Conservation (phyloP, 1,139 yeast genomes). For the Magnusiomyces paraingens region DNA sequence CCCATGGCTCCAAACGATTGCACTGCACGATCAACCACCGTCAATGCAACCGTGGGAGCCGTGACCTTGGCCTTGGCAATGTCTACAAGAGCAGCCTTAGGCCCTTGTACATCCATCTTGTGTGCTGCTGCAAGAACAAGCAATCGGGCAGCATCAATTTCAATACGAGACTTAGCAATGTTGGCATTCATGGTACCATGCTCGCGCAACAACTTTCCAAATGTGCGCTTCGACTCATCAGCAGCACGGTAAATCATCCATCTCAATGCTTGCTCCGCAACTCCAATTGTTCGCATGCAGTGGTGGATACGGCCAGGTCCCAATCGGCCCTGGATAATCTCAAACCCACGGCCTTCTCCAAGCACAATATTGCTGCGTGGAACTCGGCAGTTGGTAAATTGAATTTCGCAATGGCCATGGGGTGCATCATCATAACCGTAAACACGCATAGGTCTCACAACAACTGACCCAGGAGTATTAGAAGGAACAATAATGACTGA, state of each 20-base stretch:
- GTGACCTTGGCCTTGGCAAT: constrained; percentile 66
- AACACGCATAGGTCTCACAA: constrained; percentile 51
- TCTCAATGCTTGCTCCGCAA: constrained; percentile 54
- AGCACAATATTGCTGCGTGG: constrained; percentile 40
- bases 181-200: constrained; percentile 49
- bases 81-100: constrained; percentile 52
- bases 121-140: constrained; percentile 62
- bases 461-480: constrained; percentile 47
- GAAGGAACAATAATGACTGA: constrained; percentile 55
- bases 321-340: constrained; percentile 60
- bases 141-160: constrained; percentile 51
- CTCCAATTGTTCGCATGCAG: constrained; percentile 65
- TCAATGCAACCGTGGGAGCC: constrained; percentile 52
- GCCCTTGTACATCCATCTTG: constrained; percentile 50
- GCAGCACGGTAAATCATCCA: constrained; percentile 52
- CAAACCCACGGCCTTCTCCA: constrained; percentile 57
- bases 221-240: constrained; percentile 43
- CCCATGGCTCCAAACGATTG: constrained; percentile 71
- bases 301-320: constrained; percentile 75
- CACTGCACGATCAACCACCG: constrained; percentile 58
- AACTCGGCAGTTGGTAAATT: constrained; percentile 47
- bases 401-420: constrained; percentile 64
- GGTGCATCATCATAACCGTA: constrained; percentile 71
- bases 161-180: constrained; percentile 54
- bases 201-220: constrained; percentile 49